A percentile compares a stretch with the other conserved stretches of the same genome.
Conservation (phyloP, 441 rosid genomes). For the Jatropha podagrica region DNA sequence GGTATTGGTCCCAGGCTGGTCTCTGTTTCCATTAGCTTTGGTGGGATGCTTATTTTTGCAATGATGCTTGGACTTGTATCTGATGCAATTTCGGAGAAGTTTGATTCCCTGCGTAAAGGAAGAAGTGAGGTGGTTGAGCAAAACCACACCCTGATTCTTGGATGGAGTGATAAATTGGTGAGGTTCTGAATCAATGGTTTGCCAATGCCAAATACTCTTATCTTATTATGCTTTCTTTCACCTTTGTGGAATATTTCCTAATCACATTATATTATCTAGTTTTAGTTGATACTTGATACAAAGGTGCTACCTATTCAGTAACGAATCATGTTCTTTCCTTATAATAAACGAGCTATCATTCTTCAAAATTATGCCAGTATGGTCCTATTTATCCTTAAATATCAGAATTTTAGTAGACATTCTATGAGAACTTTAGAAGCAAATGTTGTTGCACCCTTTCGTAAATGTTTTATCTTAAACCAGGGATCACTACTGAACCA, state of each 20-base stretch:
- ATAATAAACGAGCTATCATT: neutral
- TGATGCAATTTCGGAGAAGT: constrained; percentile 79
- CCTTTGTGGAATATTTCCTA: neutral
- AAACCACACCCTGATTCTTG: constrained; percentile 71
- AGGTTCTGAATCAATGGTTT: constrained; percentile 25
- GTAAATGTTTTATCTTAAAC: constrained; percentile 12
- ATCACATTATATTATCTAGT: neutral
- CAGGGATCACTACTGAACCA: constrained; percentile 74
- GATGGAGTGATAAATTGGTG: constrained; percentile 86
- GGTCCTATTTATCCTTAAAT: neutral
- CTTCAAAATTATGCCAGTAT: neutral
- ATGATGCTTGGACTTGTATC: constrained; percentile 85
- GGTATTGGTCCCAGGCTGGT: constrained; percentile 65
- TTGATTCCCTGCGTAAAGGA: constrained; percentile 74
- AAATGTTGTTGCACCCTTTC: neutral
- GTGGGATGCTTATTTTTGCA: constrained; percentile 82
- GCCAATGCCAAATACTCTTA: neutral
- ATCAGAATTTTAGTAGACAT: neutral
- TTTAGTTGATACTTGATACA: neutral
- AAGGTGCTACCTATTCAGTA: neutral
- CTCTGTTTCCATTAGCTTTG: constrained; percentile 71
- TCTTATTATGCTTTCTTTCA: neutral
- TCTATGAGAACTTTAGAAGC: neutral
- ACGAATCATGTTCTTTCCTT: neutral
- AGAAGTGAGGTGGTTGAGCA: constrained; percentile 69